Conservation (phyloP, 2,329 filamentous ascomycete species). For the Trichoderma koningii region DNA sequence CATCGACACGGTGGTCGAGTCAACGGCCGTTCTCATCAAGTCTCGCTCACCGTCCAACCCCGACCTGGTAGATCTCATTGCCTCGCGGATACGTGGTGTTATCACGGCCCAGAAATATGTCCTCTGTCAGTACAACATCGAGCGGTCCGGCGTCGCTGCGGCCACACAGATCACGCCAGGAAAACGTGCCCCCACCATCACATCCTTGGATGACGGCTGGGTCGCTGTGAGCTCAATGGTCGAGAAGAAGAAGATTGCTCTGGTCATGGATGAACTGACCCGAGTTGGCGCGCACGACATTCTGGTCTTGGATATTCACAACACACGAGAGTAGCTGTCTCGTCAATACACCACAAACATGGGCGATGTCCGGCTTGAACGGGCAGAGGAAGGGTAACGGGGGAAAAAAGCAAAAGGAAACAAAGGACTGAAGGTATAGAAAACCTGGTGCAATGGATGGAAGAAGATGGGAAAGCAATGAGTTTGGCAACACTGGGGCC, state of each 20-base stretch:
- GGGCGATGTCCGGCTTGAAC: not conserved
- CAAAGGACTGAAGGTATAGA: not conserved
- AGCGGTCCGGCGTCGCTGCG: conserved; percentile 64
- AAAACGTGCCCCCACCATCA: conserved; percentile 90
- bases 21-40: conserved; percentile 87
- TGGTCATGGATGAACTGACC: conserved; percentile 82
- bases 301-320: conserved; percentile 81
- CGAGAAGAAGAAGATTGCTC: conserved; percentile 79
- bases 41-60: conserved; percentile 80
- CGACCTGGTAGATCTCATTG: conserved; percentile 79
- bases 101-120: conserved; percentile 95
- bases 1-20: conserved; percentile 90
- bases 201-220: conserved; percentile 87
- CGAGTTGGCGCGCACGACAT: conserved; percentile 81
- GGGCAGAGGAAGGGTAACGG: not conserved
- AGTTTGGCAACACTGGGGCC: not conserved
- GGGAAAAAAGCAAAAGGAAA: not conserved
- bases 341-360: no score
- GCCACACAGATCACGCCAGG: conserved; percentile 84
- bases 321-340: conserved; percentile 56
- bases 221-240: conserved; percentile 96
- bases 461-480: not conserved
- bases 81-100: conserved; percentile 84
- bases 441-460: not conserved
- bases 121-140: conserved; percentile 94